phyloP scores from a whole-genome alignment of 371 early-diverging fungal genomes.

The Smittium culicis region DNA sequence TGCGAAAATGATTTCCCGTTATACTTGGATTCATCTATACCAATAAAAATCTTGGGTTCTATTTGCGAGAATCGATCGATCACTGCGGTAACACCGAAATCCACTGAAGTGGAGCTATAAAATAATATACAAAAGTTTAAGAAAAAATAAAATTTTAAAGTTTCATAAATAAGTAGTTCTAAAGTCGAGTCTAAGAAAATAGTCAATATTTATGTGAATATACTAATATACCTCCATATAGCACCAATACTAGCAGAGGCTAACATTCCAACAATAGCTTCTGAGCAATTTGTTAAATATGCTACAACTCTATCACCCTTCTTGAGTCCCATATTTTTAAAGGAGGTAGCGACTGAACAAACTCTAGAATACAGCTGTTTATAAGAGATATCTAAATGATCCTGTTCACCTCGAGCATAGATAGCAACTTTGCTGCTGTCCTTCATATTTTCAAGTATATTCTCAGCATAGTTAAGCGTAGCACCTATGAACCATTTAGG shows the following conservation, averaged over 20 bases:
- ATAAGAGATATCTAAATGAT: conserved; percentile 43
- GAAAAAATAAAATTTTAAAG: no score
- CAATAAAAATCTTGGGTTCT: conserved; percentile 81
- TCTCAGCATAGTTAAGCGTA: conserved; percentile 82
- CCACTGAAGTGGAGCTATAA: conserved; percentile 70
- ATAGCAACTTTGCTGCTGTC: conserved; percentile 52
- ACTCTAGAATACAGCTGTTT: conserved; percentile 51
- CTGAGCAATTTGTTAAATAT: conserved; percentile 80
- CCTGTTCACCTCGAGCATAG: conserved; percentile 44
- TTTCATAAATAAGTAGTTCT: no score
- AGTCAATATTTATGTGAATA: neutral
- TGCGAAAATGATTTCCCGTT: conserved; percentile 78
- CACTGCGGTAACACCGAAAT: conserved; percentile 86
- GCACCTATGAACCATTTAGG: conserved; percentile 85
- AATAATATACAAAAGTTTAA: neutral
- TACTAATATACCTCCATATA: conserved; percentile 60
- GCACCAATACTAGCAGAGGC: conserved; percentile 90
- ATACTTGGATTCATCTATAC: conserved; percentile 75
- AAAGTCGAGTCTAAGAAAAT: neutral
- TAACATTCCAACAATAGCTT: conserved; percentile 78
- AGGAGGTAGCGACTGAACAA: conserved; percentile 50
- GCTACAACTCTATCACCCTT: conserved; percentile 85
- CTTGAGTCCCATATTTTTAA: conserved; percentile 51
- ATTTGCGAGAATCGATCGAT: conserved; percentile 91
- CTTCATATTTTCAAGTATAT: conserved; percentile 45